These are phyloP conservation scores for Plenodomus lindquistii DNA, from an alignment of 2,329 filamentous ascomycete species.

Conservation along the genomic window DNA sequence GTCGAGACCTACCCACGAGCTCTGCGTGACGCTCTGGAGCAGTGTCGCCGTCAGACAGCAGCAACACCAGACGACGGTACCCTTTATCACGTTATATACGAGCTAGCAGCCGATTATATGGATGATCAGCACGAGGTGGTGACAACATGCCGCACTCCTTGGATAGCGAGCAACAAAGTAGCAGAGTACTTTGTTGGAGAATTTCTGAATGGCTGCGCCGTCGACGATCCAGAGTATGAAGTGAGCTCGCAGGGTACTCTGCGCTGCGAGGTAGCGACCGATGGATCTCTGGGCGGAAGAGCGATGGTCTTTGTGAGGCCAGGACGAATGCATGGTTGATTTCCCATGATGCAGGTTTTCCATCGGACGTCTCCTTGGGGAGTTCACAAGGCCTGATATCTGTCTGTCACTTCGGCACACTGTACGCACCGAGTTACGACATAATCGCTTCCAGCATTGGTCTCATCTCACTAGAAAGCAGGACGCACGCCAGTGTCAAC, in stretches of 20 bases:
- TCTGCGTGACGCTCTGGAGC: conserved; percentile 6
- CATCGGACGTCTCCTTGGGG: too few relatives aligned
- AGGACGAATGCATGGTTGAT: not conserved
- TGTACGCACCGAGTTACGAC: too few relatives aligned
- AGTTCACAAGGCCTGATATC: too few relatives aligned
- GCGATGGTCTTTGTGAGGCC: not conserved
- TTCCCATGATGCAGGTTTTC: not conserved
- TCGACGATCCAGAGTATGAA: not conserved
- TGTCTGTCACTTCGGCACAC: too few relatives aligned
- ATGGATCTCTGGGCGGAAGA: not conserved
- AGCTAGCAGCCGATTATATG: not conserved
- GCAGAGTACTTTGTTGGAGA: not conserved
- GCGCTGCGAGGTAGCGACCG: not conserved
- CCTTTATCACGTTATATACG: not conserved
- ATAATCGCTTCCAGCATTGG: too few relatives aligned
- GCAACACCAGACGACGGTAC: not conserved
- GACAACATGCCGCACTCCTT: not conserved
- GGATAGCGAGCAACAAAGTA: not conserved
- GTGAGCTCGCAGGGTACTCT: not conserved
- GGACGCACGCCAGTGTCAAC: too few relatives aligned
- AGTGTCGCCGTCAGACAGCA: conserved; percentile 3
- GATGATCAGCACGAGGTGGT: not conserved
- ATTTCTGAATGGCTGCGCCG: not conserved
- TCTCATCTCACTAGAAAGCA: too few relatives aligned
- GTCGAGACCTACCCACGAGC: conserved; percentile 15